Evolutionary conservation across 1,139 yeast genomes (phyloP), one percentile per base, ranked within the genome.

Genomic region (Pneumocystis wakefieldiae): DNA sequence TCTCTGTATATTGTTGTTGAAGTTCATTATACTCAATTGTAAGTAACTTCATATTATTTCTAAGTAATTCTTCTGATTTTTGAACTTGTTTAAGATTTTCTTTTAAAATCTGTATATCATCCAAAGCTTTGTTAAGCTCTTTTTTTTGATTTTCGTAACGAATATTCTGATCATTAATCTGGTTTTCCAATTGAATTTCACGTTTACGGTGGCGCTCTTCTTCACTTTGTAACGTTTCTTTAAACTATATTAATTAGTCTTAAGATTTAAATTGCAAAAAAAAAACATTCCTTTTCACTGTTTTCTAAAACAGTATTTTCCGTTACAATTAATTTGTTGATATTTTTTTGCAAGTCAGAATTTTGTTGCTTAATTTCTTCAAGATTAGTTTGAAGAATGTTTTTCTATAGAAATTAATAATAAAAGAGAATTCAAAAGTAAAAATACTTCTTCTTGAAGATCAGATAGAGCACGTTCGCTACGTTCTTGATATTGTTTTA

Each of bases 151-250:
- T 24, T 19, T 39, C 60, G 32, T 58, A 38, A 24, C 7, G 60
- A 58, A 58, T 15, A 39, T 38, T 38, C 8, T 58, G 59, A 29
- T 63, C 63, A 37, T 63, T 63, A 12, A 63, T 32, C 28, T 61
- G 61, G n/a, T 57, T 58, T 36, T 58, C 57, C 37, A 61, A 57
- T 10, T 42, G 36, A 12, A 41, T 36, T 53, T 63, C 63, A 14
- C 58, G 59, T 35, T 8, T 29, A 32, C 38, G 57, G 19, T 63
- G 63, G 8, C 63, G 41, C 24, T n/a, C 41, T 19, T 58, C 32
- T 48, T 63, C 62, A 24, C 41, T 24, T 14, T 61, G 57, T 19
- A 63, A 41, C 5, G 57, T 60, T 12, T 63, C 65, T 53, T 59
- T 58, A 62, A 63, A 24, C 55, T 48, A 24, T 24, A 7, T 48